These are phyloP conservation scores for Backusella psychrophila DNA, from an alignment of 192 early-diverging fungal species.

Conservation along the genomic window DNA sequence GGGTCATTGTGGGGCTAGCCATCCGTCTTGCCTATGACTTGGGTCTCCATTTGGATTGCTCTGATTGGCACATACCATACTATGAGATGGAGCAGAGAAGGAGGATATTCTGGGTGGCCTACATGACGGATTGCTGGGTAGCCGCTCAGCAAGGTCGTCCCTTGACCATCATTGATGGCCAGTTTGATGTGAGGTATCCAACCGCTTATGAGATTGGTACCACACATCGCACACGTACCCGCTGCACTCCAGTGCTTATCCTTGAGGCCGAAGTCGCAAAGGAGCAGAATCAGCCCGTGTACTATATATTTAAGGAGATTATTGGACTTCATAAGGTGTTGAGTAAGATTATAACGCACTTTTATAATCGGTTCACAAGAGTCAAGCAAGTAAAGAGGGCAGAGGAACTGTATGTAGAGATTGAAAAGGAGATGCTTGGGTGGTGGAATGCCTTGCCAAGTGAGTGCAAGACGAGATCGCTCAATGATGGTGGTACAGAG, in stretches of 20 bases:
- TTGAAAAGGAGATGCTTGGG: neutral
- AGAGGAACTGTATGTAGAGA: slow-evolving; percentile 1
- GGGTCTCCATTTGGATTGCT: slow-evolving; percentile 69
- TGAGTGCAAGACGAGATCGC: neutral
- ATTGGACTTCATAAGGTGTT: slow-evolving; percentile 22
- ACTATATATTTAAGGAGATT: slow-evolving; percentile 16
- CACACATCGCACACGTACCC: neutral
- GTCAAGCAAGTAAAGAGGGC: neutral
- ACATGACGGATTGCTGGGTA: slow-evolving; percentile 64
- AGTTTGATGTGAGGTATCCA: slow-evolving; percentile 35
- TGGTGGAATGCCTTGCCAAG: neutral
- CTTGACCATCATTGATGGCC: slow-evolving; percentile 40
- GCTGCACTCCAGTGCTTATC: neutral
- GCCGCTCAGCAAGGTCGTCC: slow-evolving; percentile 36
- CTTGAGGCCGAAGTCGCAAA: neutral
- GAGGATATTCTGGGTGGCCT: slow-evolving; percentile 71
- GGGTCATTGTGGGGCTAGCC: slow-evolving; percentile 35
- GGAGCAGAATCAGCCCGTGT: neutral
- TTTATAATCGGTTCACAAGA: slow-evolving; percentile 24
- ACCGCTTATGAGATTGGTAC: slow-evolving; percentile 23
- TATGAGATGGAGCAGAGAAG: slow-evolving; percentile 61
- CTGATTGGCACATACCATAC: slow-evolving; percentile 49
- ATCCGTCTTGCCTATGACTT: slow-evolving; percentile 77
- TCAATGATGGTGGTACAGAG: neutral
- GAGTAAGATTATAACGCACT: slow-evolving; percentile 24